phyloP scores from a whole-genome alignment of 1,284 basidiomycete species.

The Apiotrichum porosum region DNA sequence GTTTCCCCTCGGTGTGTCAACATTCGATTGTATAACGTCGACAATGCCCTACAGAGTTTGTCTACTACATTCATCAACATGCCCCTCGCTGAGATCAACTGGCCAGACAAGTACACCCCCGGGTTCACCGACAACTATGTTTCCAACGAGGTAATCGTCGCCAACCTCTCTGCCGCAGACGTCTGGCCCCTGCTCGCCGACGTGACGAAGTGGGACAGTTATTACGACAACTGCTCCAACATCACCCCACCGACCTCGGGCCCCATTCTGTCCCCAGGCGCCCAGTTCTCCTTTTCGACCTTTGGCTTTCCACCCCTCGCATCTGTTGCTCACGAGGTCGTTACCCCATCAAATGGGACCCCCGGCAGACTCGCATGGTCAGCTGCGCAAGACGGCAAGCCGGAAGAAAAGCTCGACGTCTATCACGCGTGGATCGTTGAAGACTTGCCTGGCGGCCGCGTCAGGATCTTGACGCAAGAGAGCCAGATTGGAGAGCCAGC shows the following conservation, averaged over 20 bases:
- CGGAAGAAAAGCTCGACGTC: not conserved
- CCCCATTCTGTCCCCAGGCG: not conserved
- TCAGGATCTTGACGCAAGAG: constrained; percentile 7
- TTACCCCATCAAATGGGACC: not conserved
- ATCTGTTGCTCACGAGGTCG: not conserved
- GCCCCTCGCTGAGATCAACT: no score
- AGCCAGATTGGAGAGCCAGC: constrained; percentile 5
- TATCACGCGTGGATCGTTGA: constrained; percentile 11
- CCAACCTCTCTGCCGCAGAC: not conserved
- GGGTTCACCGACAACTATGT: no score
- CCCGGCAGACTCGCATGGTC: no score
- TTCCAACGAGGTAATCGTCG: not conserved
- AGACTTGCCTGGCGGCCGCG: constrained; percentile 1
- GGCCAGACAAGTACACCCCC: no score
- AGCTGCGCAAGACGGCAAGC: not conserved
- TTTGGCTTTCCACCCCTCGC: constrained; percentile 6
- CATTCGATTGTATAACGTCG: no score
- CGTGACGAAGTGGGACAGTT: constrained; percentile 6
- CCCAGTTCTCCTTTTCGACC: constrained; percentile 1
- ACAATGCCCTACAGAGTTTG: no score
- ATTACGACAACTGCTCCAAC: constrained; percentile 5
- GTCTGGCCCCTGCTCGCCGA: constrained; percentile 6
- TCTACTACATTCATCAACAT: no score
- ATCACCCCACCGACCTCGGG: constrained; percentile 3
- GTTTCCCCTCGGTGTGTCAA: no score